Conservation (phyloP, 176 grass and related monocot genomes). For the Oryza coarctata region DNA sequence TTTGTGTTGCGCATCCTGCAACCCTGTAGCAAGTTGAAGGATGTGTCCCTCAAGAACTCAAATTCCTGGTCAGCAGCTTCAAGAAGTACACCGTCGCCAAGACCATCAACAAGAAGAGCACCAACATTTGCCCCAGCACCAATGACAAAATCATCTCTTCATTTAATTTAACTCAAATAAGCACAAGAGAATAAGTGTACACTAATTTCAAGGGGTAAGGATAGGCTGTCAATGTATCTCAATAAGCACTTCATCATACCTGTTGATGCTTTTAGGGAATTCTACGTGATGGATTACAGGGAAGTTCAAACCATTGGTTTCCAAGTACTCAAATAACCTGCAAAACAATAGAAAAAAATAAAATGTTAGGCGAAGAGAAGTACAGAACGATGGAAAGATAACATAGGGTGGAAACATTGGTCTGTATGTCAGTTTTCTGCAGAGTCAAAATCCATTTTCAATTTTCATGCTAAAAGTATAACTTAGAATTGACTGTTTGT, state of each 20-base stretch:
- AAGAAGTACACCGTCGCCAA: conserved; percentile 86
- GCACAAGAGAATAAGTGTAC: not conserved
- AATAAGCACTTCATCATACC: conserved; percentile 33
- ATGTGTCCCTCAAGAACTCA: conserved; percentile 89
- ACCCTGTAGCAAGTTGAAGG: conserved; percentile 96
- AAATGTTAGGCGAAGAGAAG: conserved; percentile 17
- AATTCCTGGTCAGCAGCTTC: conserved; percentile 82
- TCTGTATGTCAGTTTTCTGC: not conserved
- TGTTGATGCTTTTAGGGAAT: conserved; percentile 61
- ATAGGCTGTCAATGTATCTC: not conserved
- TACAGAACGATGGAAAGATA: not conserved
- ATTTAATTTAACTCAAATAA: conserved; percentile 38
- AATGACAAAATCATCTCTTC: conserved; percentile 95
- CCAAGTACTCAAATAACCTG: conserved; percentile 91
- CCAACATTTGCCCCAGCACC: conserved; percentile 73
- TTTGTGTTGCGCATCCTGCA: conserved; percentile 99
- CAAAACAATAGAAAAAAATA: conserved; percentile 25
- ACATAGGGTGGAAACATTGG: not conserved
- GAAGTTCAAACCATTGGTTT: conserved; percentile 72
- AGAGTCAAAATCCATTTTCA: conserved; percentile 5
- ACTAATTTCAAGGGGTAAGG: not conserved
- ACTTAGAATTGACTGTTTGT: not conserved
- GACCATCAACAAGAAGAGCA: conserved; percentile 94
- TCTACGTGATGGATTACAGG: conserved; percentile 92
- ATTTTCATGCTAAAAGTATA: not conserved